Percentiles rank a stretch among this genome's conserved stretches.
phyloP scores from a whole-genome alignment of 352 stramenopile species.

The Aphanomyces stellatus region DNA sequence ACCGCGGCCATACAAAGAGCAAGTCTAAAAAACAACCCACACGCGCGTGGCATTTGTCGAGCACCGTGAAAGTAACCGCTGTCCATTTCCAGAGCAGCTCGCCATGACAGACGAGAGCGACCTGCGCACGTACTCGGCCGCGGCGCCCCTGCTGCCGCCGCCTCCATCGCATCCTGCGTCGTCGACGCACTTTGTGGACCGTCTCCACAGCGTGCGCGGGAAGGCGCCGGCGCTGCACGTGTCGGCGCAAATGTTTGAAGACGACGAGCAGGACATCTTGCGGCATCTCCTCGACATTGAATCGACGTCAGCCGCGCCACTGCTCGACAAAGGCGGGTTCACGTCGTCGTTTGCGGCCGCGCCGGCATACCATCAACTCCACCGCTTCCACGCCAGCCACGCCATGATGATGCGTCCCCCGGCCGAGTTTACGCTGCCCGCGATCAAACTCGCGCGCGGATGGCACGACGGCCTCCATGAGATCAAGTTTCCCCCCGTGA shows the following conservation, averaged over 20 bases:
- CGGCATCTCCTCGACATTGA: neutral
- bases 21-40: too few species aligned
- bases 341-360: neutral
- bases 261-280: conserved; percentile 10
- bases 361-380: too few species aligned
- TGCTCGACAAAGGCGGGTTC: neutral
- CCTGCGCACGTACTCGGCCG: too few species aligned
- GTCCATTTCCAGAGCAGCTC: neutral
- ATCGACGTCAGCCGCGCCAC: neutral
- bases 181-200: too few species aligned
- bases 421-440: neutral
- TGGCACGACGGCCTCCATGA: neutral
- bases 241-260: neutral
- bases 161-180: neutral
- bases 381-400: neutral
- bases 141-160: too few species aligned
- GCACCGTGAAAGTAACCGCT: neutral
- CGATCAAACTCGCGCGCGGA: neutral
- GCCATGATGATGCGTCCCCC: neutral
- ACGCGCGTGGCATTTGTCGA: too few species aligned
- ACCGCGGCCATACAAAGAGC: too few species aligned
- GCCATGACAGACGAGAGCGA: neutral
- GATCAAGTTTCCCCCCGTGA: too few species aligned
- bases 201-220: neutral
- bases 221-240: neutral